Base-by-base conservation (phyloP, 2,329 filamentous ascomycete species). In the Bretziella fagacearum region DNA sequence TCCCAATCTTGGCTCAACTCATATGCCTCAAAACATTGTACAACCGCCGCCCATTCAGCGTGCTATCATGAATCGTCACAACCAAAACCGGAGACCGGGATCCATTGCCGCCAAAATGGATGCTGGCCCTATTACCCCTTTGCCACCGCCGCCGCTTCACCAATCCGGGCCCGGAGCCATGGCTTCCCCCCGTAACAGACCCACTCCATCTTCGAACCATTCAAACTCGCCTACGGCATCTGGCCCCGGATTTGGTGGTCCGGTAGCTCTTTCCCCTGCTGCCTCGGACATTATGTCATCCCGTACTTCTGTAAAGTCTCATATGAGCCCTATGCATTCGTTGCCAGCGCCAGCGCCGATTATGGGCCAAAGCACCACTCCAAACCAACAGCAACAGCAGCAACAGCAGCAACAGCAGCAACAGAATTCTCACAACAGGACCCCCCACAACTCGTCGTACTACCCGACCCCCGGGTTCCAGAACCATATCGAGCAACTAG, bases 401-500 rank as follows among this genome's bases (percentile, higher is more conserved):
- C 48, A 49, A 32, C 42, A 46, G 18, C 40, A 43, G 3, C 46
- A 48, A 26, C 27, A 46, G 5, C 48, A 50, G 30, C 48, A 49
- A 32, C 42, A 46, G 18, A 22, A 49, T 46, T 39, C 29, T 43
- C 48, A 46, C 15, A 48, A 26, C 18, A 41, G 47, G 18, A 35
- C 44, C 8, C 8, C 50, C 15, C 46, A 49, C 39, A 57, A 65
- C 51, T 61, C 68, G 42, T 60, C 70, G 46, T 93, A 81, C 64
- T 95, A 93, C 60, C 78, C 83, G 43, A 81, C 84, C 49, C 81
- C 84, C 15, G 66, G 68, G 2, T 95, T 93, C 65, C 85, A 93
- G 59, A 91, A 83, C 62, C 89, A 95, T 62, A 87, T 93, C 64
- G 84, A 93, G 63, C 85, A 94, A 70, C 77, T 96, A 63, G 89